Conservation (phyloP, 768 basidiomycete species). For the Leccinum incarnatum region DNA sequence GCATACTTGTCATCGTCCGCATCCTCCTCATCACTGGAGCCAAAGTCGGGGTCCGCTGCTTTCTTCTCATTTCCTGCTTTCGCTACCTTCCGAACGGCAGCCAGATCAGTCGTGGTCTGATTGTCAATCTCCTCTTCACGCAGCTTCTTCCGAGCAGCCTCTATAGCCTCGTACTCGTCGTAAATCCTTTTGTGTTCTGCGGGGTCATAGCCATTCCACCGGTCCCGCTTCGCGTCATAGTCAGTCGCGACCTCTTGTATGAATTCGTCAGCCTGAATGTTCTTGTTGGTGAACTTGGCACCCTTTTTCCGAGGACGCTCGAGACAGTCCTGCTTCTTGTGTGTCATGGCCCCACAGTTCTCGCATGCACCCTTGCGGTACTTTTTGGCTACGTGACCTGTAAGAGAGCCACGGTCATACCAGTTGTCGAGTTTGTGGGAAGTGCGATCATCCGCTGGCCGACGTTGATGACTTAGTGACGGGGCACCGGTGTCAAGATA, state of each 20-base stretch:
- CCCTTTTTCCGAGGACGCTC: constrained; percentile 96
- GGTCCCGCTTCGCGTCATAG: constrained; percentile 93
- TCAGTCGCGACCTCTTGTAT: constrained; percentile 73
- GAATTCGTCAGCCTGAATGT: constrained; percentile 91
- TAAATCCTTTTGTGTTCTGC: constrained; percentile 83
- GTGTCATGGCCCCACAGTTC: constrained; percentile 97
- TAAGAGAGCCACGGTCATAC: constrained; percentile 85
- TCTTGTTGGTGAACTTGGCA: constrained; percentile 85
- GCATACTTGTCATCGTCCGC: constrained; percentile 98
- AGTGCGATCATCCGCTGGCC: constrained; percentile 57
- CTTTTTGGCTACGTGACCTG: constrained; percentile 92
- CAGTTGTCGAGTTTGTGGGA: constrained; percentile 77
- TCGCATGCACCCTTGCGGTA: constrained; percentile 98
- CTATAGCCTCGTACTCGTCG: constrained; percentile 91
- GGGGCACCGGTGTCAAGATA: constrained; percentile 94
- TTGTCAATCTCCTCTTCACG: constrained; percentile 98
- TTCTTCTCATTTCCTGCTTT: constrained; percentile 79
- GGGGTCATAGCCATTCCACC: constrained; percentile 98
- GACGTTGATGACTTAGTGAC: constrained; percentile 91
- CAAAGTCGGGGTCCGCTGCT: constrained; percentile 85
- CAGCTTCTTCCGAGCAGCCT: constrained; percentile 84
- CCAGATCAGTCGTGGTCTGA: constrained; percentile 88
- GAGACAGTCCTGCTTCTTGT: constrained; percentile 87
- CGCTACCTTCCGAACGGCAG: constrained; percentile 91
- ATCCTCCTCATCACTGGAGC: constrained; percentile 93